A percentile compares a stretch with the other conserved stretches of the same genome.
Evolutionary conservation across 202 grass and related monocot species (phyloP).

Genomic region (Musa balbisiana): DNA sequence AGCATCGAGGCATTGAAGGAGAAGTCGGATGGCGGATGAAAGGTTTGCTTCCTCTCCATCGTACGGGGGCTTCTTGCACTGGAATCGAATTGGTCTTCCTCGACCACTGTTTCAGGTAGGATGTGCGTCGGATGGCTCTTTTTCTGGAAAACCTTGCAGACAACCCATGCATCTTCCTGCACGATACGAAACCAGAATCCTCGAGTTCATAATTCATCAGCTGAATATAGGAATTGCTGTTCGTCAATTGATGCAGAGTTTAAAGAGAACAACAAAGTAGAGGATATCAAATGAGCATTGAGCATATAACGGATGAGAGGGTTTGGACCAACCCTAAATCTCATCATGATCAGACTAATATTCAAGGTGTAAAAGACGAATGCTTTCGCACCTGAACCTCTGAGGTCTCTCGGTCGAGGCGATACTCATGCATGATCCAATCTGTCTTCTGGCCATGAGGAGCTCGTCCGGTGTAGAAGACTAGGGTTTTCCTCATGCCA

Average conservation of each 20-base stretch:
- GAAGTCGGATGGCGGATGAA: conserved; percentile 14
- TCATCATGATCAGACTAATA: too few relatives aligned
- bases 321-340: too few relatives aligned
- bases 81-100: conserved; percentile 3
- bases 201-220: neutral
- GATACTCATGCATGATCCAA: conserved; percentile 56
- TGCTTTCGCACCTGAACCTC: conserved; percentile 43
- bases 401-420: conserved; percentile 36
- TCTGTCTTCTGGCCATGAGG: conserved; percentile 78
- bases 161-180: conserved; percentile 92
- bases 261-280: too few relatives aligned
- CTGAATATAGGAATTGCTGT: too few relatives aligned
- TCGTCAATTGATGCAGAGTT: too few relatives aligned
- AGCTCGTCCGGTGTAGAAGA: conserved; percentile 91
- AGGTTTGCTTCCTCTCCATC: conserved; percentile 17
- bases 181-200: neutral
- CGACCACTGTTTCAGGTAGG: conserved; percentile 3
- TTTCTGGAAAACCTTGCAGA: conserved; percentile 93
- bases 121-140: conserved; percentile 37
- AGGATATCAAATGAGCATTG: too few relatives aligned
- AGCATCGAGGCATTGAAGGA: neutral
- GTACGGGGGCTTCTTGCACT: neutral
- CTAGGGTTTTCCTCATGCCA: conserved; percentile 82
- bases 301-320: too few relatives aligned
- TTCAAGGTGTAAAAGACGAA: too few relatives aligned